These are phyloP conservation scores for Aspergillus felis DNA, from an alignment of 2,329 filamentous ascomycete genomes.

Conservation along the genomic window DNA sequence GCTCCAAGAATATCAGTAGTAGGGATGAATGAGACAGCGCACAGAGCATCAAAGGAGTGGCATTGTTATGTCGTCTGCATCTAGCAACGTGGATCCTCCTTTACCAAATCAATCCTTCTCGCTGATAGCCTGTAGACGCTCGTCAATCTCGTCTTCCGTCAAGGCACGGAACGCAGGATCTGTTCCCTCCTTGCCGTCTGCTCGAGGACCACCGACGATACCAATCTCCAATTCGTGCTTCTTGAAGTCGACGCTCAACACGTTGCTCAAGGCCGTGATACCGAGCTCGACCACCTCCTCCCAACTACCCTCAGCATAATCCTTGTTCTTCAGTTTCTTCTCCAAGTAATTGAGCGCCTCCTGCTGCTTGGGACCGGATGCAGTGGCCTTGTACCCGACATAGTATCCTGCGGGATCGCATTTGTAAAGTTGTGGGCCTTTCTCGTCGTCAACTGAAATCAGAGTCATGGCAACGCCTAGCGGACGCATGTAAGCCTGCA, in stretches of 20 bases:
- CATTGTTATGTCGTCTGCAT: slow-evolving; percentile 20
- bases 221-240: slow-evolving; percentile 98
- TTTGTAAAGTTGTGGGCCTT: slow-evolving; percentile 94
- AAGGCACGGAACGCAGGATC: slow-evolving; percentile 77
- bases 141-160: slow-evolving; percentile 97
- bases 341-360: slow-evolving; percentile 97
- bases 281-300: slow-evolving; percentile 97
- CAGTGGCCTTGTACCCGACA: slow-evolving; percentile 96
- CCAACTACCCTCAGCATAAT: slow-evolving; percentile 85
- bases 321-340: slow-evolving; percentile 99
- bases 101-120: slow-evolving; percentile 78
- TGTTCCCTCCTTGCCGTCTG: slow-evolving; percentile 78
- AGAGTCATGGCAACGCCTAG: slow-evolving; percentile 93
- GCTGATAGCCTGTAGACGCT: slow-evolving; percentile 93
- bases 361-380: slow-evolving; percentile 96
- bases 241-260: slow-evolving; percentile 99
- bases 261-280: slow-evolving; percentile 90
- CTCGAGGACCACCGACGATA: slow-evolving; percentile 83
- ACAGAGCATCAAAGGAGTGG: slow-evolving; percentile 9
- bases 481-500: slow-evolving; percentile 91
- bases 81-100: slow-evolving; percentile 17
- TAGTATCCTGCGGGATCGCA: slow-evolving; percentile 98
- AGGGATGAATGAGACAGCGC: not conserved
- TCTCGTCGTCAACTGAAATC: slow-evolving; percentile 88
- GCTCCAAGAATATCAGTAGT: slow-evolving; percentile 3